phyloP scores from a whole-genome alignment of 1,139 yeast species.

The Taphrina flavorubra region DNA sequence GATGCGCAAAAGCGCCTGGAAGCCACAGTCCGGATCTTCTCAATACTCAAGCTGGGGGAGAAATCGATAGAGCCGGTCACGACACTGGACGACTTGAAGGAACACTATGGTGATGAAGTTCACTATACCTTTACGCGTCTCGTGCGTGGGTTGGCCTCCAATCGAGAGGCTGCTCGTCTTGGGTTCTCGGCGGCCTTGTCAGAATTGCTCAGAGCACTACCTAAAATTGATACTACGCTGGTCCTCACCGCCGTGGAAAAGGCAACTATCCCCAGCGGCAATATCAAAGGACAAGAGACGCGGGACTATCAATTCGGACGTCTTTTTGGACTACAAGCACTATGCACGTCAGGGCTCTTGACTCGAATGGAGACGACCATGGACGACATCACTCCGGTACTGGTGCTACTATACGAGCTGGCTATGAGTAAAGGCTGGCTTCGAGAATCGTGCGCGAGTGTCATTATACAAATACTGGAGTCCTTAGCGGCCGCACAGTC shows the following conservation, averaged over 20 bases:
- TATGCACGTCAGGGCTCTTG: constrained; percentile 65
- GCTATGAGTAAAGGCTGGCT: constrained; percentile 79
- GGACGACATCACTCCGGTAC: constrained; percentile 53
- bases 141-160: constrained; percentile 78
- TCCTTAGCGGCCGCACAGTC: constrained; percentile 47
- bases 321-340: constrained; percentile 80
- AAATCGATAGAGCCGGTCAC: neutral
- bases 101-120: constrained; percentile 62
- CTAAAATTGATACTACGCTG: constrained; percentile 48
- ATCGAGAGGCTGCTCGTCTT: constrained; percentile 80
- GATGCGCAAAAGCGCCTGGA: constrained; percentile 28
- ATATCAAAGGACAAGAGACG: constrained; percentile 58
- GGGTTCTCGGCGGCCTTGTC: constrained; percentile 90
- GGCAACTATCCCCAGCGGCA: constrained; percentile 51
- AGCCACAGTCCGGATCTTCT: constrained; percentile 25
- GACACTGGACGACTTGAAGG: constrained; percentile 20
- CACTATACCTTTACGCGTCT: constrained; percentile 78
- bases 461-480: constrained; percentile 64
- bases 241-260: constrained; percentile 57
- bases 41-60: constrained; percentile 17
- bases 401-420: constrained; percentile 62
- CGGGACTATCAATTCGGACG: constrained; percentile 81
- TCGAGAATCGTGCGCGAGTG: constrained; percentile 76
- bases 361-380: constrained; percentile 49
- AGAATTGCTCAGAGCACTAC: constrained; percentile 57